phyloP scores from a whole-genome alignment of 352 stramenopile species.

The Globisporangium ultimum region DNA sequence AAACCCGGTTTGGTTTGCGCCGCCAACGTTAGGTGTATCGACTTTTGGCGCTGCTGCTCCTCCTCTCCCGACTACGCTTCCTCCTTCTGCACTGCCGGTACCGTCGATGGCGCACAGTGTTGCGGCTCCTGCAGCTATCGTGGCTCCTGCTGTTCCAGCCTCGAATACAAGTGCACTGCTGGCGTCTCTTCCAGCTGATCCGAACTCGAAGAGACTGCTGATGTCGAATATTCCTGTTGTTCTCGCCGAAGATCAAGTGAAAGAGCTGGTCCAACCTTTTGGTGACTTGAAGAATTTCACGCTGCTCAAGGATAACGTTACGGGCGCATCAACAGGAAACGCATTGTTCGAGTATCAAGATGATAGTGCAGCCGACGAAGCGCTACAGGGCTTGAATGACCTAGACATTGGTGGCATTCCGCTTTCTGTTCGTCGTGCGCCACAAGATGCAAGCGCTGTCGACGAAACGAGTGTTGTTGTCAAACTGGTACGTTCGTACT shows the following conservation, averaged over 20 bases:
- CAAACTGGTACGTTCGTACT: conserved; percentile 54
- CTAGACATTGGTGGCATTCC: conserved; percentile 73
- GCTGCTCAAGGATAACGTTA: conserved; percentile 50
- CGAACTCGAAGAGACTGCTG: conserved; percentile 45
- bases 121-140: too few species aligned
- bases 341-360: conserved; percentile 83
- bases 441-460: conserved; percentile 17
- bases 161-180: conserved; percentile 2
- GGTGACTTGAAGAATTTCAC: conserved; percentile 65
- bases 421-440: conserved; percentile 61
- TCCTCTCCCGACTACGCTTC: conserved; percentile 1
- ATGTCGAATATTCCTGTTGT: conserved; percentile 85
- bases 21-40: conserved; percentile 18
- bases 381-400: conserved; percentile 68
- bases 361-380: conserved; percentile 45
- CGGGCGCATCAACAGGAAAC: conserved; percentile 53
- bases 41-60: conserved; percentile 11
- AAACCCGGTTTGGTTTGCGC: conserved; percentile 76
- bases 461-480: conserved; percentile 56
- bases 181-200: conserved; percentile 7
- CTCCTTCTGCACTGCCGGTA: neutral
- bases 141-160: neutral
- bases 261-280: conserved; percentile 84
- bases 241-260: conserved; percentile 71
- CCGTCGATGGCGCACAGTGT: neutral